Evolutionary conservation across 345 rosid species (phyloP).

Genomic region (sweet orange (Citrus sinensis)): DNA sequence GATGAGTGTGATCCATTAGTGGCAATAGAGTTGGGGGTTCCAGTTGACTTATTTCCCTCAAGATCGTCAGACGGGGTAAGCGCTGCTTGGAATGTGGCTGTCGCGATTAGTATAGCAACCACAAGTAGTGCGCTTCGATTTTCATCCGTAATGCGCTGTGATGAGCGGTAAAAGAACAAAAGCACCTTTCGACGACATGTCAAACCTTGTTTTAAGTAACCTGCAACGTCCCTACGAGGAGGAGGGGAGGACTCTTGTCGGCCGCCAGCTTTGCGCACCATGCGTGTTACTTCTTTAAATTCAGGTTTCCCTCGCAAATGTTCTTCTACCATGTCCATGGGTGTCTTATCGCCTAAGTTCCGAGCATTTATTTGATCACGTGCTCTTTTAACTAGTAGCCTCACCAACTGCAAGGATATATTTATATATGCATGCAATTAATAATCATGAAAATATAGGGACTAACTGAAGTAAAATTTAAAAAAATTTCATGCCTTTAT

Average conservation of each 20-base stretch:
- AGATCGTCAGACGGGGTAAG: constrained; percentile 27
- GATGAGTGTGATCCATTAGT: too few species aligned
- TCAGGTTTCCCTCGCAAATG: not conserved
- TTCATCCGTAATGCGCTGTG: constrained; percentile 11
- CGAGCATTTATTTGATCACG: constrained; percentile 11
- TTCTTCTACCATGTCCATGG: constrained; percentile 14
- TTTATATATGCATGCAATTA: not conserved
- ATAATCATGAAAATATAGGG: not conserved
- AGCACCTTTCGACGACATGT: constrained; percentile 3
- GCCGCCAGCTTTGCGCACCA: constrained; percentile 4
- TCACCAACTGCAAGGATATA: constrained; percentile 10
- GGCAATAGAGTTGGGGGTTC: too few species aligned
- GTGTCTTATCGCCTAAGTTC: constrained; percentile 16
- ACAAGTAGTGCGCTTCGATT: constrained; percentile 26
- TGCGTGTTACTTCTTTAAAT: constrained; percentile 5
- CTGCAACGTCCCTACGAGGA: not conserved
- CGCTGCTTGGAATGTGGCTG: constrained; percentile 27
- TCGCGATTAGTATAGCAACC: constrained; percentile 27
- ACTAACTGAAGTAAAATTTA: too few species aligned
- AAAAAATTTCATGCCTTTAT: constrained; percentile 8
- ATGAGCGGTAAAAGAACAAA: constrained; percentile 5
- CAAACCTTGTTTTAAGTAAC: not conserved
- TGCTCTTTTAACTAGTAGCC: constrained; percentile 14
- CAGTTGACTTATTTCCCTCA: not conserved
- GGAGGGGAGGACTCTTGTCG: not conserved